Conservation (phyloP, 352 stramenopile genomes). For the Phytophthora rubi region DNA sequence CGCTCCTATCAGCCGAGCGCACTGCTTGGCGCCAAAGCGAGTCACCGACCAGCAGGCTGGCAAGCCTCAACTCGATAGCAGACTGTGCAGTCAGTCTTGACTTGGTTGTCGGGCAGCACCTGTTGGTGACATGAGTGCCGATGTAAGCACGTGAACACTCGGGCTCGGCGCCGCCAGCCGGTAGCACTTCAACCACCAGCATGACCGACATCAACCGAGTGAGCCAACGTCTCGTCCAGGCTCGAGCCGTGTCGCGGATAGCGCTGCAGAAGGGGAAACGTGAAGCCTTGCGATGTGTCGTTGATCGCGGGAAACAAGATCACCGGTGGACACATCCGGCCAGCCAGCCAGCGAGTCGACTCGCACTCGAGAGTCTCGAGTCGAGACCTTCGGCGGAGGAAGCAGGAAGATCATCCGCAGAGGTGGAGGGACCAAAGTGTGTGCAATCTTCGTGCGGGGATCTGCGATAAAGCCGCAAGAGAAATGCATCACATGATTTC, state of each 20-base stretch:
- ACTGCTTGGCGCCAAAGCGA: not conserved
- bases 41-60: not conserved
- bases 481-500: conserved; percentile 3
- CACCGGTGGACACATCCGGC: not conserved
- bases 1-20: not conserved
- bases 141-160: not conserved
- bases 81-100: not conserved
- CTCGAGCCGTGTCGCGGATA: conserved; percentile 27
- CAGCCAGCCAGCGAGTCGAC: not conserved
- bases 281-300: conserved; percentile 23
- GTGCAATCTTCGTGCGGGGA: not conserved
- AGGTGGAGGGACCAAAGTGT: conserved; percentile 1
- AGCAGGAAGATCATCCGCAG: not conserved
- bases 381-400: not conserved
- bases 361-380: not conserved
- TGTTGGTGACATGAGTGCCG: not conserved
- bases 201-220: not conserved
- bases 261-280: conserved; percentile 20
- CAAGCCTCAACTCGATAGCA: not conserved
- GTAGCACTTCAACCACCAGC: conserved; percentile 21
- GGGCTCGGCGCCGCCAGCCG: not conserved
- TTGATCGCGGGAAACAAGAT: conserved; percentile 18
- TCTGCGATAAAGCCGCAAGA: not conserved
- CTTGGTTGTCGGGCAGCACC: not conserved
- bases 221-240: not conserved